These are phyloP conservation scores for Eruca vesicaria DNA, from an alignment of 441 rosid genomes.

Conservation along the genomic window DNA sequence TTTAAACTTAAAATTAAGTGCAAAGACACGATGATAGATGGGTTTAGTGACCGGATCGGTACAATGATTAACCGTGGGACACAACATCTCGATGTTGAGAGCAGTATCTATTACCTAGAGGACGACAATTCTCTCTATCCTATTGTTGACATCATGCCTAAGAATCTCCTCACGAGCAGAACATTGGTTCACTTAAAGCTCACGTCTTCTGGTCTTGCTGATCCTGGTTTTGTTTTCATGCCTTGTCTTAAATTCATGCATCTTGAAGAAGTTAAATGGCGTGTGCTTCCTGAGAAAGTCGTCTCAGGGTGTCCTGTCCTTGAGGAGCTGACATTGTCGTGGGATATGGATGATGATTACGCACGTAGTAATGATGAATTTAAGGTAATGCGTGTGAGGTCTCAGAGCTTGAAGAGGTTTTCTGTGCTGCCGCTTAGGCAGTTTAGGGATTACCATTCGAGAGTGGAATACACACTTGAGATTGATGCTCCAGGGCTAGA, in stretches of 20 bases:
- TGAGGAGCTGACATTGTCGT: not conserved
- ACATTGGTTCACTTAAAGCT: not conserved
- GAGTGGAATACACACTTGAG: not conserved
- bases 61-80: not conserved
- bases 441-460: not conserved
- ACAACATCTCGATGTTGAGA: not conserved
- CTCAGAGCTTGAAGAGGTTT: slow-evolving; percentile 17
- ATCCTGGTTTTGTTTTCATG: not conserved
- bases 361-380: not conserved
- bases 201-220: not conserved
- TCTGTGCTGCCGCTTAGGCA: not conserved
- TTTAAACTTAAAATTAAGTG: not conserved
- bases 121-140: not conserved
- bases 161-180: not conserved
- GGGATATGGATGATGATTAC: not conserved
- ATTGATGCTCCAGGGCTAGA: slow-evolving; percentile 12
- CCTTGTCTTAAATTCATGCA: slow-evolving; percentile 5
- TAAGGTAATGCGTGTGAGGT: not conserved
- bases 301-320: slow-evolving; percentile 9
- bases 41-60: not conserved
- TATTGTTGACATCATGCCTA: not conserved
- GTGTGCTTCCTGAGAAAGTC: not conserved
- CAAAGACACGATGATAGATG: not conserved
- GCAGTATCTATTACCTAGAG: not conserved
- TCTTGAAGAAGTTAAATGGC: not conserved